Evolutionary conservation across 768 basidiomycete species (phyloP), one percentile per base, ranked within the genome.

Genomic region (Hericium erinaceus): DNA sequence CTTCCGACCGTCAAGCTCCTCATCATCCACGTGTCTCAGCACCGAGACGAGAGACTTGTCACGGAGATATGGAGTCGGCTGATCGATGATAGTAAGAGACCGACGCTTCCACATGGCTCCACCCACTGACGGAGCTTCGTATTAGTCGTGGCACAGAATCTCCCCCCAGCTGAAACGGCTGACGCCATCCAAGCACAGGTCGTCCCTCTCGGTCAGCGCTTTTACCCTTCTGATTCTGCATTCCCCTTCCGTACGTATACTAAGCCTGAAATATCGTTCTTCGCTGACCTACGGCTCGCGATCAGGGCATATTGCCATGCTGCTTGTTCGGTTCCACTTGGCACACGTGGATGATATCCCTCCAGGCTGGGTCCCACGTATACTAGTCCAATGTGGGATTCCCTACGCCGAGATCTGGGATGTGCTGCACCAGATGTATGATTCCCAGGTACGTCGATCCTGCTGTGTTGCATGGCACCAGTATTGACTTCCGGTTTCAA

Each of bases 1-100:
- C 76, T 97, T 13, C 83, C 88, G 5, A 77, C 84, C 40, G 83
- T 92, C 69, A 92, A 93, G 67, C 77, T 99, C 6, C 78, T 97
- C 26, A 94, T 95, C 67, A 77, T 98, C 56, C 89, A 97, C 68
- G 89, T 95, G 7, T 95, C 95, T 8, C 93, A 95, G 68, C 92
- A 95, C 67, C 84, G 85, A 4, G 92, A 98, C 62, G 86, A 91
- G 58, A 80, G 77, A 49, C 73, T 95, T 38, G 84, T 92, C 16
- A 79, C 82, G 56, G 83, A 87, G 3, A 92, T 95, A 15, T 98
- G 95, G 95, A 85, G 86, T 62, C 83, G 82, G 61, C 84, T 98
- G 63, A 81, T 97, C 60, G 83, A 89, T 52, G 83, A 87, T 60
- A 82, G 93, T 90, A 68, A 58, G 80, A 69, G 39, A 52, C 39